phyloP scores from a whole-genome alignment of 176 grass and related monocot genomes.

The Saccharum officinarum region DNA sequence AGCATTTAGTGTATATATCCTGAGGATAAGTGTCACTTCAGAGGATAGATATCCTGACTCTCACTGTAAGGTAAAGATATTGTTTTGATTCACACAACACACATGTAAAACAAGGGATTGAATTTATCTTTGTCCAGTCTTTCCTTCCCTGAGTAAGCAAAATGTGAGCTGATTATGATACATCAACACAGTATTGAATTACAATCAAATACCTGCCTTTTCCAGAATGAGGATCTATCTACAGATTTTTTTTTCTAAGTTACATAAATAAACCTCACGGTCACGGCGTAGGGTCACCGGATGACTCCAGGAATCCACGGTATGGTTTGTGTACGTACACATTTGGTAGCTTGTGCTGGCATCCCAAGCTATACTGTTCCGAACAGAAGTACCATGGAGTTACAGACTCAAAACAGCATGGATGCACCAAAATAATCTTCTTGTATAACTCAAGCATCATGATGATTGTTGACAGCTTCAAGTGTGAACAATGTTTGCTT shows the following conservation, averaged over 20 bases:
- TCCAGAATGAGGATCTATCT: neutral
- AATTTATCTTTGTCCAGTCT: neutral
- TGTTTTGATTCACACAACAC: conserved; percentile 21
- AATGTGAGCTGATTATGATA: neutral
- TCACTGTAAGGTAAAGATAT: conserved; percentile 24
- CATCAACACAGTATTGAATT: neutral
- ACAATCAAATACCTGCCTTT: neutral
- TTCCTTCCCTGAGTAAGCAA: neutral
- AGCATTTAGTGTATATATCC: conserved; percentile 31
- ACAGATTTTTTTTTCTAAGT: neutral
- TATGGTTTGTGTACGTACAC: neutral
- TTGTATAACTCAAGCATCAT: neutral
- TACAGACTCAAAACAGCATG: neutral
- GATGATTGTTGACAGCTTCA: neutral
- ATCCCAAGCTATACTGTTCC: neutral
- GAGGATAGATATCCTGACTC: conserved; percentile 23
- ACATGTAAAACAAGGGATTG: conserved; percentile 11
- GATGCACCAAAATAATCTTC: neutral
- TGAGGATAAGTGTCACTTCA: neutral
- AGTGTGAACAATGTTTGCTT: neutral
- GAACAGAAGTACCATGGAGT: neutral
- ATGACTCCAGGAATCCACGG: neutral
- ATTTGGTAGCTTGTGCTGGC: neutral
- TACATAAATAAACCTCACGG: neutral
- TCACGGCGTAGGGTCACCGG: neutral